Percentiles rank a stretch among this genome's conserved stretches.
These are phyloP conservation scores for Ustilago bromivora DNA, from an alignment of 1,284 basidiomycete genomes.

Conservation along the genomic window DNA sequence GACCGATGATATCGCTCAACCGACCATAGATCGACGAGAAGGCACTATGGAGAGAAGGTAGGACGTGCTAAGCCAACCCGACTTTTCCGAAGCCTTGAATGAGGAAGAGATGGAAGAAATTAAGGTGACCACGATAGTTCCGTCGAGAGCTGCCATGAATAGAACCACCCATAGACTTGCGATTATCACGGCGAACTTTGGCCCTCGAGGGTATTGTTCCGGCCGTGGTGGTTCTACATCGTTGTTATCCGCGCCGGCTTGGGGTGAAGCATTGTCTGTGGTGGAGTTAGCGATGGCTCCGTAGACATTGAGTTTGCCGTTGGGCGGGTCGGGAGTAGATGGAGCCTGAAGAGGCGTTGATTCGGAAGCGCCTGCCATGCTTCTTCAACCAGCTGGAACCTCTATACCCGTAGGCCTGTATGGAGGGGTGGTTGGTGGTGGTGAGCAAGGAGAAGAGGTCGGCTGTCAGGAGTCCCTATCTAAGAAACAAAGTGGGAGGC, in stretches of 20 bases:
- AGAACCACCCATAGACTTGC: conserved; percentile 65
- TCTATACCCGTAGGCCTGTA: background rate
- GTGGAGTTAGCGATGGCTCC: conserved; percentile 12
- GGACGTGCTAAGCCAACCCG: conserved; percentile 66
- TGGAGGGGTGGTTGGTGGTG: background rate
- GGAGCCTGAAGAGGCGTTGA: conserved; percentile 24
- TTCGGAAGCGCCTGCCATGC: conserved; percentile 30
- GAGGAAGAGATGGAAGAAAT: conserved; percentile 65
- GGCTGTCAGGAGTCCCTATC: background rate
- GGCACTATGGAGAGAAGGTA: conserved; percentile 65
- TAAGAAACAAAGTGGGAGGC: background rate
- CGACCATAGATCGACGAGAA: conserved; percentile 67
- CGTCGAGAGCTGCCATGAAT: conserved; percentile 64
- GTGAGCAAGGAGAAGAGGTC: background rate
- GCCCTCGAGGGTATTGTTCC: conserved; percentile 22
- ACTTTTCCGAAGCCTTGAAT: conserved; percentile 63
- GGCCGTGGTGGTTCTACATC: background rate
- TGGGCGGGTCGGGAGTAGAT: background rate
- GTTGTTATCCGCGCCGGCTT: background rate
- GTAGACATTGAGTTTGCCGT: conserved; percentile 2
- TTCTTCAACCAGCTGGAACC: background rate
- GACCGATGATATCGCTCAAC: conserved; percentile 65
- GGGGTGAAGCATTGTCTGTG: conserved; percentile 15
- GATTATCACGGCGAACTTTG: conserved; percentile 61
- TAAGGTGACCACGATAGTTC: conserved; percentile 67